Evolutionary conservation across 2,329 filamentous ascomycete species (phyloP), one percentile per base, ranked within the genome.

Genomic region (Beauveria varroae): DNA sequence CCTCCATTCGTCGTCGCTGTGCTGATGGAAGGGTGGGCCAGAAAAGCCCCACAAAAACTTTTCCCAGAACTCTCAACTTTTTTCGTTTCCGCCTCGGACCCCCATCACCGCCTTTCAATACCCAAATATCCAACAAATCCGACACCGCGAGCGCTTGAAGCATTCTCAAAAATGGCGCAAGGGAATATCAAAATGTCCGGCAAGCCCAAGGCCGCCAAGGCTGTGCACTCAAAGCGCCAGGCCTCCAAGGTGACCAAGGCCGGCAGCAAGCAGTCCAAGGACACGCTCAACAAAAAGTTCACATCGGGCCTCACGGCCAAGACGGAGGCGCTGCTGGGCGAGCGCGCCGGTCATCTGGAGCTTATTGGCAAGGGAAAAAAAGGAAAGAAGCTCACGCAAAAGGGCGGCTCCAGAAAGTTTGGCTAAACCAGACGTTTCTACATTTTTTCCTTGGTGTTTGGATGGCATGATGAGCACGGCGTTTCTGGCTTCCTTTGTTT

Each of bases 301-400:
- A 78, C 81, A 14, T 77, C 80, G 3, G 82, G 82, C 52, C 75
- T 86, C 68, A 77, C 76, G 49, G 75, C 75, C 62, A 76, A 78
- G 74, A 86, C 83, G 37, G 83, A 86, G 75, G 75, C 77, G 64
- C 74, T 86, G 68, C 76, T 86, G 46, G 82, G 82, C 63, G 81
- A 85, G 75, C 74, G 83, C 9, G 83, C 81, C 5, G 82, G 83
- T 0, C 83, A 86, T 63, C 71, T 86, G 26, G 83, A 86, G 74
- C 69, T 86, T 64, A 83, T 86, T 63, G 83, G 81, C 37, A 78
- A 81, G 72, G 79, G 79, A 10, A 81, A 82, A 71, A 83, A 80
- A 71, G 70, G 67, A 50, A 76, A 75, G 70, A 76, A 72, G 67
- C 63, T 70, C 56, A 74, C 73, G 52, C 67, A 72, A 54, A 77